These are phyloP conservation scores for Pelargonium nanum DNA, from an alignment of 345 rosid genomes.

Conservation along the genomic window DNA sequence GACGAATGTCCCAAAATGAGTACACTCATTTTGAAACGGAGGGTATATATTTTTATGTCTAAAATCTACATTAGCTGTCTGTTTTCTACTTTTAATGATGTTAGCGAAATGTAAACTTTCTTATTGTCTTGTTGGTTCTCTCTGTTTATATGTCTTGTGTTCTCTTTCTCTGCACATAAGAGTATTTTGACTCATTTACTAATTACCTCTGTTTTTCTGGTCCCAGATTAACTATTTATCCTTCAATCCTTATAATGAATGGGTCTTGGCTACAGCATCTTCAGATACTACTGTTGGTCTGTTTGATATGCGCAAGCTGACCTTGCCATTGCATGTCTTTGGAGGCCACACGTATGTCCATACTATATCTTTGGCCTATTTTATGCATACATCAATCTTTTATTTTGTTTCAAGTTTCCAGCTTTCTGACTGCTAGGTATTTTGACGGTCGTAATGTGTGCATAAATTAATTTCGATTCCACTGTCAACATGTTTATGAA, in stretches of 20 bases:
- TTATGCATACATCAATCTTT: too few relatives aligned
- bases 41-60: too few relatives aligned
- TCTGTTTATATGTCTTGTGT: background rate
- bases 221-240: constrained; percentile 69
- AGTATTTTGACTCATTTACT: background rate
- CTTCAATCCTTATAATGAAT: constrained; percentile 80
- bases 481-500: background rate
- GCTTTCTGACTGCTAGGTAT: background rate
- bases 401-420: too few relatives aligned
- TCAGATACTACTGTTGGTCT: constrained; percentile 73
- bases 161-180: background rate
- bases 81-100: too few relatives aligned
- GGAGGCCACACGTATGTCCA: constrained; percentile 59
- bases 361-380: background rate
- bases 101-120: too few relatives aligned
- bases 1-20: too few relatives aligned
- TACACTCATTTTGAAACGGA: too few relatives aligned
- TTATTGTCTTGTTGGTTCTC: background rate
- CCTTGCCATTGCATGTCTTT: constrained; percentile 52
- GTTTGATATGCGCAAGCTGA: constrained; percentile 73
- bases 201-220: constrained; percentile 3
- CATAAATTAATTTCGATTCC: background rate
- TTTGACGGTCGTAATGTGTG: background rate
- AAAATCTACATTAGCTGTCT: too few relatives aligned
- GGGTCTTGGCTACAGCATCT: constrained; percentile 89